Evolutionary conservation across 2,329 filamentous ascomycete species (phyloP).

Genomic region (Ophiobolus disseminans): DNA sequence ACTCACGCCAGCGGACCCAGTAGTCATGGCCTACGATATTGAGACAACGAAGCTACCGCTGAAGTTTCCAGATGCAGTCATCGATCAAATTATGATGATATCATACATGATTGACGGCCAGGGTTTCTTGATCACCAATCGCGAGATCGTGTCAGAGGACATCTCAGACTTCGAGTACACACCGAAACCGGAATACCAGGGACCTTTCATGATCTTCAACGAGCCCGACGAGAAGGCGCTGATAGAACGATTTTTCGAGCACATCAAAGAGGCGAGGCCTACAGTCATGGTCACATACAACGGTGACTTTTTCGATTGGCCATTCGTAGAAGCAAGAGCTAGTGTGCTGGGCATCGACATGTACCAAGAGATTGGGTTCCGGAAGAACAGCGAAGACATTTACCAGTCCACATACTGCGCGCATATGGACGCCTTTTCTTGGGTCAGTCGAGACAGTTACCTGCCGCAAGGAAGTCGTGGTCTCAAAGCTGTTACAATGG

Average conservation of each 20-base stretch:
- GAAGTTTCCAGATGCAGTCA: slow-evolving; percentile 93
- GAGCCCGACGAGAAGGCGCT: slow-evolving; percentile 90
- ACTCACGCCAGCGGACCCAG: slow-evolving; percentile 87
- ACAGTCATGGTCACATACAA: slow-evolving; percentile 99
- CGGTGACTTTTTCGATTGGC: slow-evolving; percentile 99
- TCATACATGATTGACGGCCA: slow-evolving; percentile 99
- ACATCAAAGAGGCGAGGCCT: slow-evolving; percentile 91
- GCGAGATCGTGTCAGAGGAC: slow-evolving; percentile 96
- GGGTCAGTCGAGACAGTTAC: slow-evolving; percentile 99
- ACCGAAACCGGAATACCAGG: slow-evolving; percentile 92
- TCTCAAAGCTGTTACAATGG: slow-evolving; percentile 95
- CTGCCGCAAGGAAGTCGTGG: slow-evolving; percentile 96
- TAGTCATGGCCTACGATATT: slow-evolving; percentile 99
- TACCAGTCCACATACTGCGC: slow-evolving; percentile 96
- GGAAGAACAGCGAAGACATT: slow-evolving; percentile 92
- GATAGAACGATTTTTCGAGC: slow-evolving; percentile 90
- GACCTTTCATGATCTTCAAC: slow-evolving; percentile 97
- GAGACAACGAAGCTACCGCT: slow-evolving; percentile 95
- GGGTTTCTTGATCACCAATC: slow-evolving; percentile 96
- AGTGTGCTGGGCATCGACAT: slow-evolving; percentile 97
- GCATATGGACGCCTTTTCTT: slow-evolving; percentile 98
- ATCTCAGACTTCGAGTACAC: slow-evolving; percentile 99
- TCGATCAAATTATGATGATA: slow-evolving; percentile 99
- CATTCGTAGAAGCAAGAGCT: slow-evolving; percentile 92
- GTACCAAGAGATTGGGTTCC: slow-evolving; percentile 98